Conservation (phyloP, 164 flowering plant species). For the Vitis rotundifolia region DNA sequence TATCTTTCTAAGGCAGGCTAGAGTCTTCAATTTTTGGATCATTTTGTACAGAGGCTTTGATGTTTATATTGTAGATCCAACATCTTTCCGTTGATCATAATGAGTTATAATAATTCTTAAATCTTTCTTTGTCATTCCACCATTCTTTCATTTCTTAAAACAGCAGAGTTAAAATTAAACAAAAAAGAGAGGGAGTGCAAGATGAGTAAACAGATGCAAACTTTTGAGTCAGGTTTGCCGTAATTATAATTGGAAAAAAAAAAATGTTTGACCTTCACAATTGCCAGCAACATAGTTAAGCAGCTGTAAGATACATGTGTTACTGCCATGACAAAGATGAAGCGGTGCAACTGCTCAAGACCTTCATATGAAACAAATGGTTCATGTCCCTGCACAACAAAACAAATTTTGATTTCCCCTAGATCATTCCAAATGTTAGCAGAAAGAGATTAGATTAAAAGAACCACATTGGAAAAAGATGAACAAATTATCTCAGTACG, state of each 20-base stretch:
- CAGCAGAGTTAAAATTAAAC: too few species aligned
- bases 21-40: too few species aligned
- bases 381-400: conserved; percentile 70
- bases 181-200: too few species aligned
- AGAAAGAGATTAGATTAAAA: neutral
- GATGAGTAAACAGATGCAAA: too few species aligned
- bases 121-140: too few species aligned
- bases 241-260: neutral
- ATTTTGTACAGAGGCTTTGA: too few species aligned
- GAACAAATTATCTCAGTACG: neutral
- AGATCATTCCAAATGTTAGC: neutral
- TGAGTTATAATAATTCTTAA: too few species aligned
- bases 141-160: too few species aligned
- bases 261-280: conserved; percentile 74
- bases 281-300: conserved; percentile 93
- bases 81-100: too few species aligned
- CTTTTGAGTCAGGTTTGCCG: too few species aligned
- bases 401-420: neutral
- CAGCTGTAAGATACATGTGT: conserved; percentile 96
- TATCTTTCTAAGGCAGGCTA: too few species aligned
- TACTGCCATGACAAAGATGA: conserved; percentile 97
- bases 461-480: neutral
- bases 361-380: conserved; percentile 98
- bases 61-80: too few species aligned
- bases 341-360: conserved; percentile 96